phyloP scores from a whole-genome alignment of 2,329 filamentous ascomycete genomes.

The Septoria linicola region DNA sequence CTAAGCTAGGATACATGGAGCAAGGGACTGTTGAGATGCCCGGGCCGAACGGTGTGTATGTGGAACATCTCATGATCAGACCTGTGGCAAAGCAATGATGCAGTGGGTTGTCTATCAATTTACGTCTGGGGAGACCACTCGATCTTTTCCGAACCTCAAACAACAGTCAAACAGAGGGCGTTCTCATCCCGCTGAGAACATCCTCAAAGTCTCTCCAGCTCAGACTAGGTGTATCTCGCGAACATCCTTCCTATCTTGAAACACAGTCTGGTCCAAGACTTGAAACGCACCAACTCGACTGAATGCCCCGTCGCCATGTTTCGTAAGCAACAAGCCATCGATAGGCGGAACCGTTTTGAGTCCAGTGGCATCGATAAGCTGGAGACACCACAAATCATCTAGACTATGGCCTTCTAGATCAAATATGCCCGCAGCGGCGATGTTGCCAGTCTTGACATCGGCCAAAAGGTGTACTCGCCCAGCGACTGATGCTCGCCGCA shows the following conservation, averaged over 20 bases:
- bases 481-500: not conserved
- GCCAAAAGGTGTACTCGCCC: not conserved
- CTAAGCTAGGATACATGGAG: conserved; percentile 18
- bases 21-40: conserved; percentile 14
- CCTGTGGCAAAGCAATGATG: not conserved
- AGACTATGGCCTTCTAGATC: not conserved
- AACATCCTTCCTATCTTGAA: not conserved
- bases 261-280: not conserved
- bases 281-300: not conserved
- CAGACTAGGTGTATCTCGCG: not conserved
- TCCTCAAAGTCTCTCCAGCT: no score
- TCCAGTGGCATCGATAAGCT: not conserved
- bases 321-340: not conserved
- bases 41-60: conserved; percentile 10
- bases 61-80: conserved; percentile 15
- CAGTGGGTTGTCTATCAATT: no score
- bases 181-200: no score
- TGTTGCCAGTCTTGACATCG: not conserved
- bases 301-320: not conserved
- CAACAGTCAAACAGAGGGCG: no score
- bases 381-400: not conserved
- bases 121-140: no score
- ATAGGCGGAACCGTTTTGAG: not conserved
- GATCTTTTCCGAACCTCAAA: no score
- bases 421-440: not conserved